Evolutionary conservation across 495 filamentous ascomycete species (phyloP), one percentile per base, ranked within the genome.

Genomic region (Podospora sp.): DNA sequence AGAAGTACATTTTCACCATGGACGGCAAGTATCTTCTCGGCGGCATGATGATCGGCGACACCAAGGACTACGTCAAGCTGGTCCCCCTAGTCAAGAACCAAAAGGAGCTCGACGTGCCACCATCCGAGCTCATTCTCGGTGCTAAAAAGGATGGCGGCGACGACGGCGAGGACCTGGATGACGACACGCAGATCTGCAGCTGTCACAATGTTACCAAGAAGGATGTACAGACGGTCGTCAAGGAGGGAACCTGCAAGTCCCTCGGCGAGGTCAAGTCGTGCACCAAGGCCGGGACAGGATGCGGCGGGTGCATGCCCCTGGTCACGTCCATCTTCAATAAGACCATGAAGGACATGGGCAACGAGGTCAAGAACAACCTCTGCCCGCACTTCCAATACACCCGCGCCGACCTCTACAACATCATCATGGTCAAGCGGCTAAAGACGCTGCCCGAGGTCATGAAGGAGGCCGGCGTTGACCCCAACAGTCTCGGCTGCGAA

Each of bases 1-100:
- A 98, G 78, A 98, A 98, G 77, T 98, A 93, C 77, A 79, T 98
- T 7, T 97, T 97, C 71, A 96, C 94, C 1, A 77, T 90, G 74
- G 94, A 98, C 74, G 94, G 94, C 24, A 96, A 97, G 74, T 95
- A 92, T 75, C 81, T 98, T 2, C 86, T 98, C 7, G 94, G 94
- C 20, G 94, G 94, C 2, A 98, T 98, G 94, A 97, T 98, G 91
- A 97, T 98, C 65, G 94, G 94, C 40, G 94, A 98, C 77, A 97
- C 93, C 0, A 90, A 86, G 66, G 94, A 98, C 77, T 98, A 97
- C 75, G 86, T 97, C 78, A 97, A 96, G 73, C 80, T 98, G 50
- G 94, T 97, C 7, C 91, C 92, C n/a, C 89, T 97, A 84, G 94
- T 96, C 33, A 98, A 95, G 79, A 87, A 84, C 65, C 91, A 94